phyloP scores from a whole-genome alignment of 352 stramenopile genomes.

The Globisporangium radiosum region DNA sequence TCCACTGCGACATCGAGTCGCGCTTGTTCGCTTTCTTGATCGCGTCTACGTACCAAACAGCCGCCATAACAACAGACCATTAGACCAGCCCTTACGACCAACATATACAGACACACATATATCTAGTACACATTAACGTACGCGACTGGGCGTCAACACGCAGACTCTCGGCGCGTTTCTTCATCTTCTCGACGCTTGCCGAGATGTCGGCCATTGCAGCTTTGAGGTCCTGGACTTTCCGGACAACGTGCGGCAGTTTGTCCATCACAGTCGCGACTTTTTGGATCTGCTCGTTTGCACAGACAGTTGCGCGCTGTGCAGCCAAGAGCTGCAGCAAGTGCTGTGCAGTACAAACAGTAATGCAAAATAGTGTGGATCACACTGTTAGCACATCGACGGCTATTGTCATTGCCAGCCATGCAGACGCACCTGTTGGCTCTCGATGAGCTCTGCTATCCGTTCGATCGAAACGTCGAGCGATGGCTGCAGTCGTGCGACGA shows the following conservation, averaged over 20 bases:
- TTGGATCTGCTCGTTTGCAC: conserved; percentile 48
- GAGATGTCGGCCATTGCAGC: conserved; percentile 56
- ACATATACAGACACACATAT: background rate
- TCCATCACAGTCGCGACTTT: conserved; percentile 57
- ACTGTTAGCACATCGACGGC: no score
- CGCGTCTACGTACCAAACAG: conserved; percentile 28
- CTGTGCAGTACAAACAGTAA: conserved; percentile 13
- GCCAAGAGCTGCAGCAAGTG: conserved; percentile 40
- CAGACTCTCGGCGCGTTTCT: conserved; percentile 54
- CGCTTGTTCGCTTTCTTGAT: conserved; percentile 81
- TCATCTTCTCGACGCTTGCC: conserved; percentile 55
- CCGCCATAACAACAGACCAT: background rate
- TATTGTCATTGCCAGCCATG: background rate
- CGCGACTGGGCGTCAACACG: conserved; percentile 73
- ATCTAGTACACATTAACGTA: conserved; percentile 22
- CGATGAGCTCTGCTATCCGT: conserved; percentile 62
- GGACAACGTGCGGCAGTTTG: conserved; percentile 62
- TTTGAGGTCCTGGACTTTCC: conserved; percentile 61
- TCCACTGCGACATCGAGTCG: conserved; percentile 67
- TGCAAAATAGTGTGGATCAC: no score
- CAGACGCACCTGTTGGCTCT: conserved; percentile 29
- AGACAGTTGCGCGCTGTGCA: conserved; percentile 44
- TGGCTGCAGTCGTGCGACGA: conserved; percentile 47
- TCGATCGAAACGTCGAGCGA: conserved; percentile 61
- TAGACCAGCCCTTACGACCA: background rate